These are phyloP conservation scores for Candida stauntonica DNA, from an alignment of 805 yeast species.

Conservation along the genomic window DNA sequence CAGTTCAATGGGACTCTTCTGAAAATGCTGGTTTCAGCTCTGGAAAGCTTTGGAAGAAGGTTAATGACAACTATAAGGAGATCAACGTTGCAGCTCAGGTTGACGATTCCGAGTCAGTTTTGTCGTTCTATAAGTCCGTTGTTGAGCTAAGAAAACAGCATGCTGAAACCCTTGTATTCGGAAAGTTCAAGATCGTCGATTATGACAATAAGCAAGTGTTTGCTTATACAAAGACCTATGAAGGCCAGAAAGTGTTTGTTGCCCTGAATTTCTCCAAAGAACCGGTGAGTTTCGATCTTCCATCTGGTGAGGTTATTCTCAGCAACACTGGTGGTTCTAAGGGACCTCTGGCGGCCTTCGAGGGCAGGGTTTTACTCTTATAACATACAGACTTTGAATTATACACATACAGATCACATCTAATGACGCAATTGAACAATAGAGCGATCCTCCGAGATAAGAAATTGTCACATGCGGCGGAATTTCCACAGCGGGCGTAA, in stretches of 20 bases:
- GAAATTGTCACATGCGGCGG: too few relatives aligned
- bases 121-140: conserved; percentile 42
- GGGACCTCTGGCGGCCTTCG: background rate
- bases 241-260: conserved; percentile 30
- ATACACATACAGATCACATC: too few relatives aligned
- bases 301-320: conserved; percentile 24
- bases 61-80: conserved; percentile 44
- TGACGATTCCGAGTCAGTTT: conserved; percentile 41
- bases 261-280: conserved; percentile 40
- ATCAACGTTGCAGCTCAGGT: conserved; percentile 45
- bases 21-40: conserved; percentile 46
- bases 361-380: conserved; percentile 1
- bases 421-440: too few relatives aligned
- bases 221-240: conserved; percentile 36
- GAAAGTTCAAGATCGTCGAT: conserved; percentile 42
- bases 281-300: conserved; percentile 27
- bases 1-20: conserved; percentile 49
- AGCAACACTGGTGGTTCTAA: background rate
- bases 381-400: too few relatives aligned
- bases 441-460: too few relatives aligned
- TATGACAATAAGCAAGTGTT: conserved; percentile 38
- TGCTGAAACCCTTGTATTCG: conserved; percentile 42
- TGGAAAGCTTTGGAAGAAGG: conserved; percentile 49
- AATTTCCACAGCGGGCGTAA: too few relatives aligned
- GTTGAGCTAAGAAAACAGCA: conserved; percentile 40